Evolutionary conservation across 2,329 filamentous ascomycete genomes (phyloP).

Genomic region (Cladosporium cucumerinum): DNA sequence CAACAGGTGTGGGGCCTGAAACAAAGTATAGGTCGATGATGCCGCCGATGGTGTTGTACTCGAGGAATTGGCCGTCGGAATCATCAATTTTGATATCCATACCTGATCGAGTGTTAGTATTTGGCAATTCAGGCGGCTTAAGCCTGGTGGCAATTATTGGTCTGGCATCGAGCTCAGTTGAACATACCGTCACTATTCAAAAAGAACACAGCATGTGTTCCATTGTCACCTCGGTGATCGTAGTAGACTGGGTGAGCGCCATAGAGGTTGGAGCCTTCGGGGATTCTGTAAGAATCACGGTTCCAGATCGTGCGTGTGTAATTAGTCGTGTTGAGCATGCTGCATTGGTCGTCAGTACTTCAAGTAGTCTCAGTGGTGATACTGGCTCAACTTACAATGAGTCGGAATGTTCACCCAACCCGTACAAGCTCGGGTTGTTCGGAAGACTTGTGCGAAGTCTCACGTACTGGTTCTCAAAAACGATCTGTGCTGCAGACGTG

Average conservation of each 20-base stretch:
- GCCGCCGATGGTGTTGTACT: constrained; percentile 77
- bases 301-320: constrained; percentile 70
- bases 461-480: constrained; percentile 78
- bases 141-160: neutral
- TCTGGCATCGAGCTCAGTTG: neutral
- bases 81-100: constrained; percentile 76
- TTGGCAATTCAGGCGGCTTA: neutral
- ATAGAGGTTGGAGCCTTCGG: constrained; percentile 64
- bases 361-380: neutral
- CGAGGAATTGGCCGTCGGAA: constrained; percentile 63
- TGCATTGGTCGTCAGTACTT: constrained; percentile 14
- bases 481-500: constrained; percentile 61
- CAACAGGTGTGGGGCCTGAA: constrained; percentile 45
- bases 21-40: constrained; percentile 64
- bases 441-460: constrained; percentile 69
- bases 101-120: neutral
- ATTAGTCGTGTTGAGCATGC: constrained; percentile 59
- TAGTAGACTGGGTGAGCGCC: constrained; percentile 71
- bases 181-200: constrained; percentile 62
- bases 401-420: constrained; percentile 74
- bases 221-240: constrained; percentile 59
- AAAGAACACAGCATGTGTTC: constrained; percentile 64
- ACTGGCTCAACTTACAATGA: constrained; percentile 37
- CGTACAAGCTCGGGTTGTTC: constrained; percentile 67
- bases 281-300: constrained; percentile 61